Evolutionary conservation across 2,329 filamentous ascomycete genomes (phyloP), one percentile per base, ranked within the genome.

Genomic region (Scytalidium sp.): DNA sequence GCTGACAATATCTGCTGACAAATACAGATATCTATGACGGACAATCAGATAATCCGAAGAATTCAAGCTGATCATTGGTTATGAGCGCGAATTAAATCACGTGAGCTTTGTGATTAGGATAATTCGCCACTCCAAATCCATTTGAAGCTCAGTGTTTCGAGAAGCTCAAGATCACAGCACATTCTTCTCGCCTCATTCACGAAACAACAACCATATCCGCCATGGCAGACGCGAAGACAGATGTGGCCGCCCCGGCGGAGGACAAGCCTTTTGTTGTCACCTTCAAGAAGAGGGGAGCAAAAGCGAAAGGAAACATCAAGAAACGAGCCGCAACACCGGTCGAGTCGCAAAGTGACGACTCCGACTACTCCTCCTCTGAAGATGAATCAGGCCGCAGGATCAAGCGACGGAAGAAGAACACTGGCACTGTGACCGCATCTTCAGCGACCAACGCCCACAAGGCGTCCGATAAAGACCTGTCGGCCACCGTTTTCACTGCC

Each of bases 201-300:
- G 8, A 8, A 7, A 13, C 25, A 29, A 29, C 7, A 29, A 29
- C 25, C 25, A 29, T 13, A 29, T n/a, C n/a, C 25, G 17, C 32
- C 13, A 36, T 36, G 32, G 32, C 32, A 15, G 32, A 36, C 5
- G 4, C 32, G 5, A 43, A 11, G 19, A 19, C 52, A 53, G 45
- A 50, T 25, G 49, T 55, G 22, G 49, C 61, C 11, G 50, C 65
- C 22, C 60, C 67, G 23, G 66, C 71, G 22, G 25, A 27, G 7
- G 13, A 0, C 25, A 7, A 27, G 17, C 32, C 32, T 5, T 4
- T n/a, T 4, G 75, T 85, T 11, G 80, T 86, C 13, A 69, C 88
- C 46, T 97, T 97, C 80, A 97, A 96, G 69, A 96, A 94, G 69
- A 83, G 92, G 66, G 79, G 83, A 57, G 80, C 80, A 62, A 95